A percentile compares a stretch with the other conserved stretches of the same genome.
Evolutionary conservation across 2,329 filamentous ascomycete species (phyloP).

Genomic region (Dothidotthia symphoricarpi): DNA sequence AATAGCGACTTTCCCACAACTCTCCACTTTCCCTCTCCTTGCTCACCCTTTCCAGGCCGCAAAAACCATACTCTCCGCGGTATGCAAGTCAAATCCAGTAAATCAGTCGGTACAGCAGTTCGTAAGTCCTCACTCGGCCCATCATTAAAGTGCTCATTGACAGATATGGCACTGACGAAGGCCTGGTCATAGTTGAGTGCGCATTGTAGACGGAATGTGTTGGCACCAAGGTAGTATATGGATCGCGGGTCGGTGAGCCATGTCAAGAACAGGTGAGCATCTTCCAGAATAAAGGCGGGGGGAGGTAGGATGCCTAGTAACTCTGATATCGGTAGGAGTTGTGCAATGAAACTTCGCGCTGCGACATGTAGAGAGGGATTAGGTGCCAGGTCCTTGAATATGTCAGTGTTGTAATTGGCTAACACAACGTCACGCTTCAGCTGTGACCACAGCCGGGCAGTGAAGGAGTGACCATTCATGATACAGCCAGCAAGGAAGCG

Average conservation of each 20-base stretch:
- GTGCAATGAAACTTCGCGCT: conserved; percentile 5
- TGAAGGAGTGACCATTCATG: conserved; percentile 8
- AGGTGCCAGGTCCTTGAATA: conserved; percentile 5
- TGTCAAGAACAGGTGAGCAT: conserved; percentile 14
- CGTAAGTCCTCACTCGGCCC: conserved; percentile 5
- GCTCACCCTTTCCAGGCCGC: conserved; percentile 3
- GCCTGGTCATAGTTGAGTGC: conserved; percentile 1
- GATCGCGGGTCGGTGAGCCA: conserved; percentile 19
- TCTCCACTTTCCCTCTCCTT: conserved; percentile 5
- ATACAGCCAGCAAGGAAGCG: conserved; percentile 16
- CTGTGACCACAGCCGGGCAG: conserved; percentile 13
- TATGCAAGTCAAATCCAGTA: conserved; percentile 9
- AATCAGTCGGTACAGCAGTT: conserved; percentile 11
- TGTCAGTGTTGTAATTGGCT: conserved; percentile 12
- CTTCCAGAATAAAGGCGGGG: conserved; percentile 3
- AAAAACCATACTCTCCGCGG: conserved; percentile 13
- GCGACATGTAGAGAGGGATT: conserved; percentile 4
- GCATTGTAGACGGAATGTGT: conserved; percentile 3
- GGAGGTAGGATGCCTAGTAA: not conserved
- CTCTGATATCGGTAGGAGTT: conserved; percentile 1
- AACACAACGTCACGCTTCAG: conserved; percentile 10
- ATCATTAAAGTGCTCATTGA: conserved; percentile 8
- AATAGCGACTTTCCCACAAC: conserved; percentile 14
- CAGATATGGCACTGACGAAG: conserved; percentile 2
- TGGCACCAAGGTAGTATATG: conserved; percentile 11